phyloP scores from a whole-genome alignment of 2,329 filamentous ascomycete species.

The Neofusicoccum umdonicola region DNA sequence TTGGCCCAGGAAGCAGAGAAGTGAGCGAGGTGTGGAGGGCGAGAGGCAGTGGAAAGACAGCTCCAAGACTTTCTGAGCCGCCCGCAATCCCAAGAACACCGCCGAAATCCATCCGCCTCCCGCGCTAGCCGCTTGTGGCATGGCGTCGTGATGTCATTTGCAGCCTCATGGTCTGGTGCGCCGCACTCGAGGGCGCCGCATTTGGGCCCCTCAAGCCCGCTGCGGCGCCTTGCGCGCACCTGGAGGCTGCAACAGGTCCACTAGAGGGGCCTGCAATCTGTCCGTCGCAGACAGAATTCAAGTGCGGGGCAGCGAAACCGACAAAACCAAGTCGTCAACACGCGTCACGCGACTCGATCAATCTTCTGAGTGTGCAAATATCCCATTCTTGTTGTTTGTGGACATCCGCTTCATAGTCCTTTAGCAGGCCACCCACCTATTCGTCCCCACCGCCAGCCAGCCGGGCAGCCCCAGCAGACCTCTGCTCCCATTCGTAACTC shows the following conservation, averaged over 20 bases:
- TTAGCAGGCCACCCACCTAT: not conserved
- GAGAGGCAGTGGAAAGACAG: slow-evolving; percentile 7
- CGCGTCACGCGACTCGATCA: not conserved
- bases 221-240: too few species aligned
- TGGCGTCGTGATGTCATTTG: slow-evolving; percentile 8
- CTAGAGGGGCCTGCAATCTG: too few species aligned
- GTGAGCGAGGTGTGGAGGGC: not conserved
- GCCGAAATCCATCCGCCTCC: not conserved
- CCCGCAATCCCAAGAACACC: not conserved
- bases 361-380: not conserved
- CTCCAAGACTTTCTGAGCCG: slow-evolving; percentile 17
- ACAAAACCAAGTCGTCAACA: too few species aligned
- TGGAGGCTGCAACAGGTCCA: too few species aligned
- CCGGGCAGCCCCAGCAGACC: not conserved
- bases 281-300: too few species aligned
- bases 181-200: too few species aligned
- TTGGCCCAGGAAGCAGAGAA: not conserved
- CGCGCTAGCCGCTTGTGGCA: not conserved
- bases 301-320: not conserved
- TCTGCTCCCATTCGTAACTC: not conserved
- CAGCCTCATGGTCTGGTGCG: not conserved
- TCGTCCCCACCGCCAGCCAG: not conserved
- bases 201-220: too few species aligned
- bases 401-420: too few species aligned
- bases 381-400: too few species aligned